A percentile compares a stretch with the other conserved stretches of the same genome.
phyloP scores from a whole-genome alignment of 2,329 filamentous ascomycete species.

The Fusarium cicatricum region DNA sequence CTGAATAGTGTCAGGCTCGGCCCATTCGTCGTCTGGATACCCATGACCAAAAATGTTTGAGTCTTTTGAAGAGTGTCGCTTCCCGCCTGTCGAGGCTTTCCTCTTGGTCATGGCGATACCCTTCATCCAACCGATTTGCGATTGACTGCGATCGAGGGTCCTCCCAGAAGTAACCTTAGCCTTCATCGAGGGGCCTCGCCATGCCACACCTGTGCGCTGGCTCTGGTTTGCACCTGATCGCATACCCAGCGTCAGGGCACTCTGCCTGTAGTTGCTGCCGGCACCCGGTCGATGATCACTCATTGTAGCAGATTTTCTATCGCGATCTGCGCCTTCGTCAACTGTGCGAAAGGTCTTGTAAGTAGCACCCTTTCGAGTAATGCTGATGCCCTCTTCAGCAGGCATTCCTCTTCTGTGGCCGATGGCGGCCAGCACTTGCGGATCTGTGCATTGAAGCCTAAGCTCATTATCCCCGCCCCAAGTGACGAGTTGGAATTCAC shows the following conservation, averaged over 20 bases:
- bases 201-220: slow-evolving; percentile 50
- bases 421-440: slow-evolving; percentile 70
- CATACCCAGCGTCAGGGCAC: slow-evolving; percentile 55
- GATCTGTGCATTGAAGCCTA: slow-evolving; percentile 77
- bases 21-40: slow-evolving; percentile 66
- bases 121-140: slow-evolving; percentile 75
- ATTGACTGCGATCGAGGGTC: slow-evolving; percentile 56
- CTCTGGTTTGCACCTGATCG: slow-evolving; percentile 45
- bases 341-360: slow-evolving; percentile 87
- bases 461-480: slow-evolving; percentile 91
- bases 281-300: slow-evolving; percentile 63
- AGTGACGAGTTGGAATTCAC: slow-evolving; percentile 92
- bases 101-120: slow-evolving; percentile 70
- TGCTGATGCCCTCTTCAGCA: slow-evolving; percentile 69
- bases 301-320: slow-evolving; percentile 69
- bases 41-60: slow-evolving; percentile 60
- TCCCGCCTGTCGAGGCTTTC: slow-evolving; percentile 53
- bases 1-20: slow-evolving; percentile 67
- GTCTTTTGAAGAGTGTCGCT: slow-evolving; percentile 61
- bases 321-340: slow-evolving; percentile 64
- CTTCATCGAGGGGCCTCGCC: slow-evolving; percentile 68
- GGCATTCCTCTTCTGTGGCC: slow-evolving; percentile 76
- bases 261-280: slow-evolving; percentile 53
- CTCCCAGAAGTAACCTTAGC: slow-evolving; percentile 56
- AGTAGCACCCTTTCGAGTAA: slow-evolving; percentile 83